phyloP scores from a whole-genome alignment of 169 alveolate genomes.

The Besnoitia besnoiti region DNA sequence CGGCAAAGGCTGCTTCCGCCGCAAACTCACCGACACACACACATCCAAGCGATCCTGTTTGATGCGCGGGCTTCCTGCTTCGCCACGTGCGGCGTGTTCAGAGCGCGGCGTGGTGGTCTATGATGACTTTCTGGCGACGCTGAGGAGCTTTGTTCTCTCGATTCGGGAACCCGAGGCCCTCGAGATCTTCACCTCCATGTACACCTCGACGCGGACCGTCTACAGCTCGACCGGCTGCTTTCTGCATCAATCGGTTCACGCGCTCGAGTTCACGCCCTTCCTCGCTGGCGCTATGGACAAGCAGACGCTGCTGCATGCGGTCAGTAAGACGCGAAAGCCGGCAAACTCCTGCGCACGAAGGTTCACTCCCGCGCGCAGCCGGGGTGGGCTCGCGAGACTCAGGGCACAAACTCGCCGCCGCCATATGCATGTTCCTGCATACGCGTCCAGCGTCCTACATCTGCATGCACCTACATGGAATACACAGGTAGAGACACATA shows the following conservation, averaged over 20 bases:
- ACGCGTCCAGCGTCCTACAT: neutral
- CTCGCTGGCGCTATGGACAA: conserved; percentile 1
- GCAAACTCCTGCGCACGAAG: no score
- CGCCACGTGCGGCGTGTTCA: no score
- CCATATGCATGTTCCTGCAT: neutral
- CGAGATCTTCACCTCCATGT: conserved; percentile 31
- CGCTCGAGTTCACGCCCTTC: conserved; percentile 30
- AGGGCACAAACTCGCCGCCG: no score
- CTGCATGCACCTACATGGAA: neutral
- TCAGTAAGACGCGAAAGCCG: no score
- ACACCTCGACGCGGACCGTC: conserved; percentile 25
- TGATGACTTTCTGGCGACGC: neutral
- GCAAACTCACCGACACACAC: no score
- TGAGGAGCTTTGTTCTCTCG: neutral
- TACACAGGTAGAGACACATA: no score
- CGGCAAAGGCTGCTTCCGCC: no score
- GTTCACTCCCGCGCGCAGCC: no score
- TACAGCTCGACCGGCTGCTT: conserved; percentile 7
- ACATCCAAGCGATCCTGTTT: no score
- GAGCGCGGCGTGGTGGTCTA: conserved; percentile 9
- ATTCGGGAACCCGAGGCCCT: neutral
- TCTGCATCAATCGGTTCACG: conserved; percentile 31
- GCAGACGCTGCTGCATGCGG: neutral
- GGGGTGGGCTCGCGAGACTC: no score
- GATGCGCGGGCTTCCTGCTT: no score